These are phyloP conservation scores for Aspergillus felis DNA, from an alignment of 2,329 filamentous ascomycete species.

Conservation along the genomic window DNA sequence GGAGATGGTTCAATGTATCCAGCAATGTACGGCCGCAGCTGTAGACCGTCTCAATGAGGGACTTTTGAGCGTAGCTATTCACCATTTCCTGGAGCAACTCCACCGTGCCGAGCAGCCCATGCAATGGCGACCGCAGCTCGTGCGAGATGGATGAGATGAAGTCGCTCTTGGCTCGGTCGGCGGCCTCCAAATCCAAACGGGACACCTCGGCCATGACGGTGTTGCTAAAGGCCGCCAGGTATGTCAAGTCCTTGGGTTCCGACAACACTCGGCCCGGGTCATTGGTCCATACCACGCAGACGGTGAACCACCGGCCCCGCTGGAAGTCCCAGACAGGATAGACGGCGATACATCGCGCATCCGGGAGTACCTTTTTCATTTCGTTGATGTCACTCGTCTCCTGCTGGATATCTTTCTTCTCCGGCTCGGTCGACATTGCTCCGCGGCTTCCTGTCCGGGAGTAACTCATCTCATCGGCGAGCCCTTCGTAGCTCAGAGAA, in stretches of 20 bases:
- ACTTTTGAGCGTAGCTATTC: conserved; percentile 18
- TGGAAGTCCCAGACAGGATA: conserved; percentile 28
- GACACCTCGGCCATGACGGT: conserved; percentile 25
- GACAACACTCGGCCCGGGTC: conserved; percentile 14
- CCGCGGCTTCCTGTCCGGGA: conserved; percentile 1
- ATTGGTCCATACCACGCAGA: conserved; percentile 19
- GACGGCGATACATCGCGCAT: conserved; percentile 20
- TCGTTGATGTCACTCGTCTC: conserved; percentile 13
- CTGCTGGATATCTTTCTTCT: conserved; percentile 9
- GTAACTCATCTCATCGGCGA: conserved; percentile 11
- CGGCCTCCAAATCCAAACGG: conserved; percentile 17
- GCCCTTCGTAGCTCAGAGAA: conserved; percentile 16
- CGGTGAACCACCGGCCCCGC: conserved; percentile 22
- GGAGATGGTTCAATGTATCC: conserved; percentile 35
- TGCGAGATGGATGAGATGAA: conserved; percentile 29
- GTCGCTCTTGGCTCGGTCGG: conserved; percentile 26
- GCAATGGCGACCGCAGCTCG: conserved; percentile 30
- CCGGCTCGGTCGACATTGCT: conserved; percentile 1
- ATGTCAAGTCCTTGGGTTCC: conserved; percentile 18
- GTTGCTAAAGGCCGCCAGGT: conserved; percentile 21
- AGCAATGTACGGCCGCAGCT: conserved; percentile 38
- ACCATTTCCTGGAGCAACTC: conserved; percentile 23
- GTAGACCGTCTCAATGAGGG: conserved; percentile 27
- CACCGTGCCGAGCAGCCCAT: conserved; percentile 25
- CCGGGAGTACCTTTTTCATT: conserved; percentile 8